Conservation (phyloP, 306 rosid genomes). For the Begonia peltatifolia region DNA sequence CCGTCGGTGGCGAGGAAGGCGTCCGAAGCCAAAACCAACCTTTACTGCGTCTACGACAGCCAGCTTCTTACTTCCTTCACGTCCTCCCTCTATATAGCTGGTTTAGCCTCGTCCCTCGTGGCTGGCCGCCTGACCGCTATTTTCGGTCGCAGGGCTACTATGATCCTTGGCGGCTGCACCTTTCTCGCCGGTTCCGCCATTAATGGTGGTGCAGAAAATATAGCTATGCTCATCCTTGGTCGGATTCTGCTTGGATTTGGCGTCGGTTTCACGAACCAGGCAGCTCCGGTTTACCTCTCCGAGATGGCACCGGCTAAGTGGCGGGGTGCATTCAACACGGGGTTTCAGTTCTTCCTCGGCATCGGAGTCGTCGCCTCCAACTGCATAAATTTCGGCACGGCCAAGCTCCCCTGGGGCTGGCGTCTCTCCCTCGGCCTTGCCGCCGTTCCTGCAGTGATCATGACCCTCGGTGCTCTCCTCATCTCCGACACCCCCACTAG, state of each 20-base stretch:
- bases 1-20: neutral
- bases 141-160: conserved; percentile 33
- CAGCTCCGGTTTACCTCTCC: conserved; percentile 54
- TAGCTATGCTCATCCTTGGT: conserved; percentile 59
- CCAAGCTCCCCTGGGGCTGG: conserved; percentile 54
- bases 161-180: conserved; percentile 43
- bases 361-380: conserved; percentile 36
- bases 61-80: conserved; percentile 51
- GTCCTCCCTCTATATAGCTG: conserved; percentile 56
- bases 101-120: conserved; percentile 26
- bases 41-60: conserved; percentile 53
- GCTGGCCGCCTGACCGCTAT: conserved; percentile 37
- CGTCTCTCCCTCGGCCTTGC: conserved; percentile 62
- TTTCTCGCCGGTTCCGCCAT: conserved; percentile 43
- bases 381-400: conserved; percentile 43
- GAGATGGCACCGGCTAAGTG: conserved; percentile 68
- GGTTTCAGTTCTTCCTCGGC: conserved; percentile 48
- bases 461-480: conserved; percentile 34
- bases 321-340: conserved; percentile 70
- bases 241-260: conserved; percentile 64
- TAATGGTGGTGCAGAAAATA: conserved; percentile 46
- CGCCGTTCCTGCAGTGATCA: conserved; percentile 29
- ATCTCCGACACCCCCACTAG: conserved; percentile 49
- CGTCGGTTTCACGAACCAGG: conserved; percentile 73
- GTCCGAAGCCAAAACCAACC: conserved; percentile 6